phyloP scores from a whole-genome alignment of 495 filamentous ascomycete species.

The Aspergillus ellipticus region DNA sequence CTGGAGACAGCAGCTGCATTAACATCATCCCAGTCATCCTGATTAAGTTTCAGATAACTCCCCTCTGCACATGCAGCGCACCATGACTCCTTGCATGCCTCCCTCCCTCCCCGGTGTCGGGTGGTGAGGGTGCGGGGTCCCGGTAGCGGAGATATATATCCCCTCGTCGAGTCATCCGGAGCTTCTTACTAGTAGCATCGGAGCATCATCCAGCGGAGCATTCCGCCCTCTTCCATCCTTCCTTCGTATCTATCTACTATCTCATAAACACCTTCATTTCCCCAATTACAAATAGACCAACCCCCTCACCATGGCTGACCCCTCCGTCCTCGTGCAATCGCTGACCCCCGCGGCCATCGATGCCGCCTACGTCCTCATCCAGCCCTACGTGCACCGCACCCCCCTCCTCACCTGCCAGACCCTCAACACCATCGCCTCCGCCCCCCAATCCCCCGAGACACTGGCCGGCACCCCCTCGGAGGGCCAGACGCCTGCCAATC shows the following conservation, averaged over 20 bases:
- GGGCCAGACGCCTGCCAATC: conserved; percentile 54
- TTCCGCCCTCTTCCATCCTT: conserved; percentile 1
- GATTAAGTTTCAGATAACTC: too few relatives aligned
- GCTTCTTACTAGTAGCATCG: too few relatives aligned
- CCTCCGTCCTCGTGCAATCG: conserved; percentile 45
- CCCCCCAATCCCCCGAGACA: conserved; percentile 53
- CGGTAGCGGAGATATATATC: background rate
- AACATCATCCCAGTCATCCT: too few relatives aligned
- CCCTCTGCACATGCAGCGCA: too few relatives aligned
- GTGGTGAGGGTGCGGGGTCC: background rate
- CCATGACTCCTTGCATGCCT: background rate
- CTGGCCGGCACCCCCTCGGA: conserved; percentile 56
- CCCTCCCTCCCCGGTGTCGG: background rate
- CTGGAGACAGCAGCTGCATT: too few relatives aligned
- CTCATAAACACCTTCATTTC: background rate
- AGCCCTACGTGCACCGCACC: conserved; percentile 74
- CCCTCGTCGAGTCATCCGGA: background rate
- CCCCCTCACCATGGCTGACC: background rate
- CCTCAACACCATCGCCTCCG: conserved; percentile 70
- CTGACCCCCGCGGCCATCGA: conserved; percentile 67
- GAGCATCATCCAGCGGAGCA: background rate
- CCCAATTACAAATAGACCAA: too few relatives aligned
- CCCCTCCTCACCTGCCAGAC: conserved; percentile 75
- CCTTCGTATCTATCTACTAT: background rate
- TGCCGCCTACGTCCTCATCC: conserved; percentile 68